Evolutionary conservation across 352 stramenopile genomes (phyloP).

Genomic region (Globisporangium recalcitrans): DNA sequence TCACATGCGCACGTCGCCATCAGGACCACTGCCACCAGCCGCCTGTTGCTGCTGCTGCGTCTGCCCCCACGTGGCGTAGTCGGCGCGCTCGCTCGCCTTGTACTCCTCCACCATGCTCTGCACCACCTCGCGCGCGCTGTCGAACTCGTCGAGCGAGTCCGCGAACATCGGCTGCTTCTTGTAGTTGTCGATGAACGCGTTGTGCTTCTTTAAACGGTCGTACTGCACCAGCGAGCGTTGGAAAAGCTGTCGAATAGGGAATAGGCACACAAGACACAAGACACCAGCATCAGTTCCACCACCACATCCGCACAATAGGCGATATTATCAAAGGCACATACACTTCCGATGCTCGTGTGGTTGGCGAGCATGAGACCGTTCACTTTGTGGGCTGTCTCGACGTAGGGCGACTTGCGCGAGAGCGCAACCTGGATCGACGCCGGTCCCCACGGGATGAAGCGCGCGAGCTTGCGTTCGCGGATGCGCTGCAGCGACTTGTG

Average conservation of each 20-base stretch:
- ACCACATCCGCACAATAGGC: neutral
- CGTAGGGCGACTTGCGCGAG: conserved; percentile 95
- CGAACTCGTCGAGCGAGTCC: conserved; percentile 83
- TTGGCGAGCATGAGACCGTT: conserved; percentile 99
- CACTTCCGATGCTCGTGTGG: conserved; percentile 95
- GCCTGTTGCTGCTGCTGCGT: conserved; percentile 8
- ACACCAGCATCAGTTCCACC: neutral
- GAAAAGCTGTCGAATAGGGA: conserved; percentile 72
- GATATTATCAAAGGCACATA: conserved; percentile 29
- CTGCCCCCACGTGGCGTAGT: conserved; percentile 78
- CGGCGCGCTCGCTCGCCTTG: conserved; percentile 70
- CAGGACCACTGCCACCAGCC: conserved; percentile 3
- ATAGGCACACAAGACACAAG: neutral
- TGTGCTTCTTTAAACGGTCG: conserved; percentile 95
- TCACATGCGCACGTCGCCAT: conserved; percentile 50
- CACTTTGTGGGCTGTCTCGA: conserved; percentile 96
- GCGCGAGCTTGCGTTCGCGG: conserved; percentile 93
- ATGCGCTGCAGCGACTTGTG: conserved; percentile 99
- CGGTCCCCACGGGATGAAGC: conserved; percentile 99
- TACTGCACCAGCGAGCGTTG: conserved; percentile 94
- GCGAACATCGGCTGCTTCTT: conserved; percentile 97
- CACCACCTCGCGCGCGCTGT: conserved; percentile 78
- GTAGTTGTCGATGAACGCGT: conserved; percentile 99
- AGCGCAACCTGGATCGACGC: conserved; percentile 98
- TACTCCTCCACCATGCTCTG: conserved; percentile 85